A percentile compares a stretch with the other conserved stretches of the same genome.
phyloP scores from a whole-genome alignment of 768 basidiomycete genomes.

The Lactifluus subvellereus region DNA sequence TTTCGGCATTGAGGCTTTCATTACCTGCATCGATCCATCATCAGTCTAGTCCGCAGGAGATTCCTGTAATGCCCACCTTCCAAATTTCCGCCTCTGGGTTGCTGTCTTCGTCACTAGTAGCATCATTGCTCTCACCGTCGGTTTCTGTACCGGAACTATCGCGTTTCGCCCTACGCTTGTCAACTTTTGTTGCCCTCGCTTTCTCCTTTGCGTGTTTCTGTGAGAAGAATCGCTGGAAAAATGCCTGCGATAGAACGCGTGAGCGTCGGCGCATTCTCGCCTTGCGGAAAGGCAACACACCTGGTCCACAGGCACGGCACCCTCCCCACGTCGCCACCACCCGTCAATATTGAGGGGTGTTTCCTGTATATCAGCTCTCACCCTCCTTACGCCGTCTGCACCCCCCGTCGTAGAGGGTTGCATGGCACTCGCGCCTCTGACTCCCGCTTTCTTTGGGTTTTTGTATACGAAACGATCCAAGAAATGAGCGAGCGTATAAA shows the following conservation, averaged over 20 bases:
- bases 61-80: slow-evolving; percentile 55
- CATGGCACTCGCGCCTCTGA: slow-evolving; percentile 88
- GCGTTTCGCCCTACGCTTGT: slow-evolving; percentile 39
- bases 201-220: slow-evolving; percentile 56
- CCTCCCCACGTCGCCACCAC: slow-evolving; percentile 63
- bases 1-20: slow-evolving; percentile 81
- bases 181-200: slow-evolving; percentile 43
- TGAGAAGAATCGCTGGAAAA: slow-evolving; percentile 88
- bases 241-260: slow-evolving; percentile 44
- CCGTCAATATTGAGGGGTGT: slow-evolving; percentile 62
- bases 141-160: slow-evolving; percentile 34
- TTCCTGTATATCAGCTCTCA: slow-evolving; percentile 51
- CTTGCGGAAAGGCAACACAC: slow-evolving; percentile 35
- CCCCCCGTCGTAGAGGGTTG: slow-evolving; percentile 80
- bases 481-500: slow-evolving; percentile 92
- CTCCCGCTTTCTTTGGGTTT: slow-evolving; percentile 74
- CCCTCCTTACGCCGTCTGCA: slow-evolving; percentile 61
- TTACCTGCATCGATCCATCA: slow-evolving; percentile 49
- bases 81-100: slow-evolving; percentile 67
- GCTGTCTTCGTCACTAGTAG: slow-evolving; percentile 39
- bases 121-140: slow-evolving; percentile 32
- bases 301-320: slow-evolving; percentile 84
- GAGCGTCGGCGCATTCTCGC: background rate
- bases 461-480: slow-evolving; percentile 96
- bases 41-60: background rate